Conservation (phyloP, 192 early-diverging fungal species). For the Podila epigama region DNA sequence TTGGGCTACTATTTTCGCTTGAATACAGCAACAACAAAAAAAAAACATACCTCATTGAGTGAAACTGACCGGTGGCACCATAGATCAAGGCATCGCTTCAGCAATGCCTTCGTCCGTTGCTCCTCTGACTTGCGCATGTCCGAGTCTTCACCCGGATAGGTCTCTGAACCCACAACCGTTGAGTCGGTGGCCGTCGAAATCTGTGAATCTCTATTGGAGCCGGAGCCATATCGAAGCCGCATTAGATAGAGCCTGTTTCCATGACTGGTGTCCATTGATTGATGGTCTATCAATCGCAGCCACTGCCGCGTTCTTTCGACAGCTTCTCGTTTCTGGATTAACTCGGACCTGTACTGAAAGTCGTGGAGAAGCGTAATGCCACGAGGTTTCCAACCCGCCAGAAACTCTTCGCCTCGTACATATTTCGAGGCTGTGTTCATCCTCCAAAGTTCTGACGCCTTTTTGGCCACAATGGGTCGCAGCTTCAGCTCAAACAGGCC, state of each 20-base stretch:
- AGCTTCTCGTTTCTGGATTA: constrained; percentile 41
- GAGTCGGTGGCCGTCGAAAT: constrained; percentile 6
- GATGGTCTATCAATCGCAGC: constrained; percentile 26
- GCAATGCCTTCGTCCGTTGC: not conserved
- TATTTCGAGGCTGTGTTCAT: constrained; percentile 74
- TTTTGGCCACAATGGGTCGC: constrained; percentile 59
- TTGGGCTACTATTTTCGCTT: not conserved
- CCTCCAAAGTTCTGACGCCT: constrained; percentile 72
- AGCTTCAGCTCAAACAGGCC: constrained; percentile 71
- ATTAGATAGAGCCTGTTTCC: not conserved
- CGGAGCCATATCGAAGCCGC: not conserved
- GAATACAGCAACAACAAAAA: not conserved
- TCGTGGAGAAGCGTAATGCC: constrained; percentile 72
- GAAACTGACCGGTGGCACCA: constrained; percentile 17
- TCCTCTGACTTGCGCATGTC: not conserved
- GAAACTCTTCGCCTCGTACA: constrained; percentile 75
- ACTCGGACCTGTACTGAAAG: constrained; percentile 52
- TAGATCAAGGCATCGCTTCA: not conserved
- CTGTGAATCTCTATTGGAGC: not conserved
- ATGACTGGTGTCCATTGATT: not conserved
- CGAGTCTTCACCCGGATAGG: not conserved
- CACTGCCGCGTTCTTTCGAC: constrained; percentile 54
- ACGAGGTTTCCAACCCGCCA: constrained; percentile 73
- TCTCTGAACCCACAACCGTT: not conserved
- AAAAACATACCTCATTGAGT: constrained; percentile 19